Percentiles rank a stretch among this genome's conserved stretches.
Evolutionary conservation across 2,329 filamentous ascomycete genomes (phyloP).

Genomic region (Ophiostoma fasciatum): DNA sequence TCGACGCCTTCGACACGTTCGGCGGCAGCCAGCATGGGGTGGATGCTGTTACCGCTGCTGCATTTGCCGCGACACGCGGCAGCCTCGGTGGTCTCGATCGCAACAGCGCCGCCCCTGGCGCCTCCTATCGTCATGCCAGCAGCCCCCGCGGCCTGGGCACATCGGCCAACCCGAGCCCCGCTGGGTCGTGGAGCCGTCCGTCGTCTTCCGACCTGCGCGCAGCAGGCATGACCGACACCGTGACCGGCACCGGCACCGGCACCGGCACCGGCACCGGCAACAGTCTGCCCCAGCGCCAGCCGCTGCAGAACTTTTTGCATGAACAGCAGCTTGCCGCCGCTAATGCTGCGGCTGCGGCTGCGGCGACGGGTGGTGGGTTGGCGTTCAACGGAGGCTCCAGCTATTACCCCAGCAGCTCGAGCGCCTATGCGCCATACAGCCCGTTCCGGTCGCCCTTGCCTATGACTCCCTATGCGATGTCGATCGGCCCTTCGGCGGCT

Average conservation of each 20-base stretch:
- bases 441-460: conserved; percentile 20
- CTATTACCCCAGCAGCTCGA: not conserved
- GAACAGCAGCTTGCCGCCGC: conserved; percentile 6
- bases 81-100: conserved; percentile 21
- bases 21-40: not conserved
- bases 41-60: not conserved
- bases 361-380: no score
- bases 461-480: conserved; percentile 15
- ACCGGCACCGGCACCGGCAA: not conserved
- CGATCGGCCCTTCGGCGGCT: conserved; percentile 14
- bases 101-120: conserved; percentile 20
- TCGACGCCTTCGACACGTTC: not conserved
- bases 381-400: not conserved
- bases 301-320: conserved; percentile 1
- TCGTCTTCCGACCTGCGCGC: conserved; percentile 19
- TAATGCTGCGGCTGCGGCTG: no score
- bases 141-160: conserved; percentile 14
- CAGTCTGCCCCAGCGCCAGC: conserved; percentile 2
- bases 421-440: conserved; percentile 22
- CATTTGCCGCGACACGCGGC: conserved; percentile 12
- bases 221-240: not conserved
- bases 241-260: no score
- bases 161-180: not conserved
- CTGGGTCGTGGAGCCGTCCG: conserved; percentile 25
- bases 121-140: conserved; percentile 18